These are phyloP conservation scores for Suillus cothurnatus DNA, from an alignment of 768 basidiomycete genomes.

Conservation along the genomic window DNA sequence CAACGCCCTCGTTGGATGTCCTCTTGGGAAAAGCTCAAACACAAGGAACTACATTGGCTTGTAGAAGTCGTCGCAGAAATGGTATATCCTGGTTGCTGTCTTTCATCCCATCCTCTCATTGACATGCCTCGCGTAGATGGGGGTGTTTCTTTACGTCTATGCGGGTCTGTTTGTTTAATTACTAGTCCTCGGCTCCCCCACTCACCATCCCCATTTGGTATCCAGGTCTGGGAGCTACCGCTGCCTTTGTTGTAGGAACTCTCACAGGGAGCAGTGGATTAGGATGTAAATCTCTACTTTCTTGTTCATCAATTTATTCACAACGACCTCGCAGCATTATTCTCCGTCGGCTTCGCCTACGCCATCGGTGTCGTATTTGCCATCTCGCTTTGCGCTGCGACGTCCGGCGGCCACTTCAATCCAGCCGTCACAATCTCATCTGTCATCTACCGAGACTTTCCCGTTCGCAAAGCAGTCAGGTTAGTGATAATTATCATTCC, in stretches of 20 bases:
- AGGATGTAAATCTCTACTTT: slow-evolving; percentile 47
- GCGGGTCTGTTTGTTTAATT: slow-evolving; percentile 37
- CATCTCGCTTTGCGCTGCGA: slow-evolving; percentile 48
- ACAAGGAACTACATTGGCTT: slow-evolving; percentile 51
- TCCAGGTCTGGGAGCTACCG: slow-evolving; percentile 57
- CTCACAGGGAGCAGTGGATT: slow-evolving; percentile 42
- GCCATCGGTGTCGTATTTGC: slow-evolving; percentile 63
- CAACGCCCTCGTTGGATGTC: slow-evolving; percentile 41
- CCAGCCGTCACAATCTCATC: slow-evolving; percentile 61
- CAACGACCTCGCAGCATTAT: slow-evolving; percentile 41
- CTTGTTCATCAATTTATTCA: neutral
- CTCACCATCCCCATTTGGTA: neutral
- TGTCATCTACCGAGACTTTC: slow-evolving; percentile 56
- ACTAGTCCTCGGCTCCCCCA: neutral
- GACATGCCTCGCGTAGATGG: slow-evolving; percentile 40
- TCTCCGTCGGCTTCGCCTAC: slow-evolving; percentile 62
- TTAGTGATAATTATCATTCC: slow-evolving; percentile 27
- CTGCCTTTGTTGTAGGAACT: slow-evolving; percentile 50
- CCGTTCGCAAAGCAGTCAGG: slow-evolving; percentile 52
- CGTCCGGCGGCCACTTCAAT: slow-evolving; percentile 68
- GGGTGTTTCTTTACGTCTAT: slow-evolving; percentile 63
- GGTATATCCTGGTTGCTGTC: slow-evolving; percentile 34
- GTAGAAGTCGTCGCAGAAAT: slow-evolving; percentile 64
- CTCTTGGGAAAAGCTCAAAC: slow-evolving; percentile 53
- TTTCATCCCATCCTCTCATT: slow-evolving; percentile 6